A percentile compares a stretch with the other conserved stretches of the same genome.
These are phyloP conservation scores for Usnea hakonensis DNA, from an alignment of 495 filamentous ascomycete species.

Conservation along the genomic window DNA sequence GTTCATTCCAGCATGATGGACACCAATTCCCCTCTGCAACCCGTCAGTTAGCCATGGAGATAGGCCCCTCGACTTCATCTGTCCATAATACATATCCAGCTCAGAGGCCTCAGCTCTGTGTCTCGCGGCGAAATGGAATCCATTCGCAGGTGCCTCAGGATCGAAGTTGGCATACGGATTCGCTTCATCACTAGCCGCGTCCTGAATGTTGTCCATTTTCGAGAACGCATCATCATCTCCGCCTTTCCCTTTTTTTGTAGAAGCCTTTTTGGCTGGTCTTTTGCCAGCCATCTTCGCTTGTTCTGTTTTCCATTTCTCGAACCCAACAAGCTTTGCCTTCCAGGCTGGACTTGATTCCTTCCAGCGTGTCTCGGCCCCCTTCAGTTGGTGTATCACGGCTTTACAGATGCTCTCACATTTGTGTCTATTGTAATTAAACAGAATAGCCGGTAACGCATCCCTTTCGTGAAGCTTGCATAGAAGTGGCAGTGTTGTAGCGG, in stretches of 20 bases:
- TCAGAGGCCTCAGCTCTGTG: slow-evolving; percentile 47
- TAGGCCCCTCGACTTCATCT: slow-evolving; percentile 41
- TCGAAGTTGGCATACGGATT: slow-evolving; percentile 55
- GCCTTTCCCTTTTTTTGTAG: slow-evolving; percentile 35
- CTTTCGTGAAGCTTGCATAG: slow-evolving; percentile 52
- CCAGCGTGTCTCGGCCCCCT: slow-evolving; percentile 46
- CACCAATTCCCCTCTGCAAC: slow-evolving; percentile 57
- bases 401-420: slow-evolving; percentile 51
- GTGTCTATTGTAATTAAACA: slow-evolving; percentile 68
- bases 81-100: slow-evolving; percentile 38
- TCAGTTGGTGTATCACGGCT: slow-evolving; percentile 42
- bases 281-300: slow-evolving; percentile 32
- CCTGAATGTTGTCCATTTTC: slow-evolving; percentile 45
- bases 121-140: slow-evolving; percentile 58
- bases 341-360: slow-evolving; percentile 50
- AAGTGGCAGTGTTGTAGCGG: slow-evolving; percentile 48
- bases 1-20: slow-evolving; percentile 76
- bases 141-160: slow-evolving; percentile 51
- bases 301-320: slow-evolving; percentile 43
- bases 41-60: slow-evolving; percentile 43
- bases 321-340: slow-evolving; percentile 46
- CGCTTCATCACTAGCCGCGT: slow-evolving; percentile 45
- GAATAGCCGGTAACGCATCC: slow-evolving; percentile 60
- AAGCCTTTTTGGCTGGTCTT: slow-evolving; percentile 31
- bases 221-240: slow-evolving; percentile 39